Evolutionary conservation across 345 rosid species (phyloP).

Genomic region (Cardiospermum halicacabum): DNA sequence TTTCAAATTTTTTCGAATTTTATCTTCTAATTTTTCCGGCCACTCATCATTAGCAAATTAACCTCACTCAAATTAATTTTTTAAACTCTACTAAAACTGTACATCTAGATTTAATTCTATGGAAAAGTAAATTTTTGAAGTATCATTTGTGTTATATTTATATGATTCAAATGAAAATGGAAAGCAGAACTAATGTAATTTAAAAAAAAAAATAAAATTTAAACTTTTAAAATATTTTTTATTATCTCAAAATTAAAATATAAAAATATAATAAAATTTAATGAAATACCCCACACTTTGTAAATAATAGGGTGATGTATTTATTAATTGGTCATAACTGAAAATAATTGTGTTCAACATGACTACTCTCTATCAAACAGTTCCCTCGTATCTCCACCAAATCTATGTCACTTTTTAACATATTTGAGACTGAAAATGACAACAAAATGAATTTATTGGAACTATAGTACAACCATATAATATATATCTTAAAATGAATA

Average conservation of each 20-base stretch:
- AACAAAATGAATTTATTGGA: neutral
- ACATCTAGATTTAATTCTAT: too few species aligned
- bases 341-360: neutral
- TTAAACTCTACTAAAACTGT: too few species aligned
- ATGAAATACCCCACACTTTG: neutral
- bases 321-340: neutral
- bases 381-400: neutral
- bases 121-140: too few species aligned
- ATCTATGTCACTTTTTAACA: slow-evolving; percentile 1
- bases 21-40: too few species aligned
- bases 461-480: neutral
- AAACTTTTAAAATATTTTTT: neutral
- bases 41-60: too few species aligned
- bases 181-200: too few species aligned
- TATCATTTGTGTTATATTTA: too few species aligned
- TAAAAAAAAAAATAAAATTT: neutral
- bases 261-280: too few species aligned
- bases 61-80: too few species aligned
- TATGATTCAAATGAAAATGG: too few species aligned
- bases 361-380: neutral
- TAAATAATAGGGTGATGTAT: neutral
- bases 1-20: too few species aligned
- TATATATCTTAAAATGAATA: neutral
- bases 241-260: neutral
- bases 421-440: neutral